phyloP scores from a whole-genome alignment of 2,329 filamentous ascomycete species.

The Akanthomyces lecanii region DNA sequence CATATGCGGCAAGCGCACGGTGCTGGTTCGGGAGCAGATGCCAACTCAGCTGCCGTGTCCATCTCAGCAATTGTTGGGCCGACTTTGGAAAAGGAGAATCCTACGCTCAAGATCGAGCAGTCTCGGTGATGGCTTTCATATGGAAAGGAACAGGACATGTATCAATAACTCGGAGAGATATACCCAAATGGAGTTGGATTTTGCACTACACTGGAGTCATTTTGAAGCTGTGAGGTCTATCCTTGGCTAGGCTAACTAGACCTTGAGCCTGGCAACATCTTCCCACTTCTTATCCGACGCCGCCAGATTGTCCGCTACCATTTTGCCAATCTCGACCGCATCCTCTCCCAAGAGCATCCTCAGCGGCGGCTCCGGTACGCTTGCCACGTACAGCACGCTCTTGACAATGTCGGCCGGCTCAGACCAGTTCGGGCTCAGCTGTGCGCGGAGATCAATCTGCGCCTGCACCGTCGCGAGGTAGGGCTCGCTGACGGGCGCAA shows the following conservation, averaged over 20 bases:
- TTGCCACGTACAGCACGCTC: conserved; percentile 7
- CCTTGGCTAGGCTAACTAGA: background rate
- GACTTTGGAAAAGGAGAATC: conserved; percentile 29
- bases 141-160: background rate
- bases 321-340: conserved; percentile 24
- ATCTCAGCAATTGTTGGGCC: conserved; percentile 24
- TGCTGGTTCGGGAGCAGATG: conserved; percentile 20
- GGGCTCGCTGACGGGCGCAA: conserved; percentile 28
- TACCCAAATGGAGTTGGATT: conserved; percentile 2
- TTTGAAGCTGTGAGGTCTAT: no score
- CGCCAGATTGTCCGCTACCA: conserved; percentile 22
- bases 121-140: background rate
- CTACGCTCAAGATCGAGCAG: conserved; percentile 29
- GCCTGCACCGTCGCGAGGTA: conserved; percentile 34
- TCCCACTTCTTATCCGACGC: conserved; percentile 31
- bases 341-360: conserved; percentile 30
- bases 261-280: conserved; percentile 16
- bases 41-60: background rate
- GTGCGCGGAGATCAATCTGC: background rate
- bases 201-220: background rate
- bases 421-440: background rate
- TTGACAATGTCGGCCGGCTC: conserved; percentile 5
- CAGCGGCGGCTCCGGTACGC: conserved; percentile 23
- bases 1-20: conserved; percentile 36
- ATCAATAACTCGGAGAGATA: background rate